A percentile compares a stretch with the other conserved stretches of the same genome.
Evolutionary conservation across 345 rosid genomes (phyloP).

Genomic region (Raphanus raphanistrum): DNA sequence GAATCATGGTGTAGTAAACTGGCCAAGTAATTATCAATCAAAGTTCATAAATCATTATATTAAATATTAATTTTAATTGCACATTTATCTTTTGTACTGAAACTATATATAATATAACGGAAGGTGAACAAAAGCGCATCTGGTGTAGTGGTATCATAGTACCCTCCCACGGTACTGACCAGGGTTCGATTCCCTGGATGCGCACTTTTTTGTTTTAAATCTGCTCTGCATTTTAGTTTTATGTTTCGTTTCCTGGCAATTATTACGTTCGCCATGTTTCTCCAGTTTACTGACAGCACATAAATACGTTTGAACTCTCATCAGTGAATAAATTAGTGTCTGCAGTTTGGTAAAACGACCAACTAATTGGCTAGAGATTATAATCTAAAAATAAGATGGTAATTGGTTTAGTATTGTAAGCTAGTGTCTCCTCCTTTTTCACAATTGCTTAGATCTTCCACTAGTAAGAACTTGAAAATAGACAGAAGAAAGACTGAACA

Average conservation of each 20-base stretch:
- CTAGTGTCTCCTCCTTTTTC: too few species aligned
- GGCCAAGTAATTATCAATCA: neutral
- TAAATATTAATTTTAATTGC: too few species aligned
- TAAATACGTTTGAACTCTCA: too few species aligned
- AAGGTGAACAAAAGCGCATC: neutral
- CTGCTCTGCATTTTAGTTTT: neutral
- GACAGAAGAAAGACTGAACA: neutral
- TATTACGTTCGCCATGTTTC: too few species aligned
- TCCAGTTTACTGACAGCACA: too few species aligned
- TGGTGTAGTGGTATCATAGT: constrained; percentile 82
- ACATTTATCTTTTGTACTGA: too few species aligned
- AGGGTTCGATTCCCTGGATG: constrained; percentile 7
- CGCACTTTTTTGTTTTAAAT: neutral
- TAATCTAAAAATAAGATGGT: too few species aligned
- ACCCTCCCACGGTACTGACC: constrained; percentile 76
- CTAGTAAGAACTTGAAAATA: neutral
- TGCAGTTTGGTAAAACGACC: neutral
- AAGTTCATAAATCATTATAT: neutral
- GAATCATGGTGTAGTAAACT: neutral
- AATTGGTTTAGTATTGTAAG: too few species aligned
- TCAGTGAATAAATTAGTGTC: neutral
- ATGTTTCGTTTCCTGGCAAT: neutral
- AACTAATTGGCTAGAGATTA: too few species aligned
- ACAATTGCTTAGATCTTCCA: neutral
- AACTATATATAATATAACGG: too few species aligned